Base-by-base conservation (phyloP, 192 early-diverging fungal species). In the Linderina pennispora region DNA sequence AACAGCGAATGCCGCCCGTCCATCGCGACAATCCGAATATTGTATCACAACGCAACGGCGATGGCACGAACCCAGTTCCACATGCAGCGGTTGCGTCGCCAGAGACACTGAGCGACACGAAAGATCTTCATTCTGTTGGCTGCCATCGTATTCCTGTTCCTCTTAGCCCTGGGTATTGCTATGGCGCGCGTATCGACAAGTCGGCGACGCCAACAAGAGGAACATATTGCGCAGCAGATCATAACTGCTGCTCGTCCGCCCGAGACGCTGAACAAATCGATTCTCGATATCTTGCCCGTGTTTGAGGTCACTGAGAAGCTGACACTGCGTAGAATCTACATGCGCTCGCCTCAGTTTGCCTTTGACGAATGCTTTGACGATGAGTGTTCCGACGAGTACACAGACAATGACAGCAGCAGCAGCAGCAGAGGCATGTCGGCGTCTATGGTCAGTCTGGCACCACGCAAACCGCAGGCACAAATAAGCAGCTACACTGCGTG, bases 121-220 rank as follows among this genome's bases (percentile, higher is more conserved):
- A 72, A 72, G 45, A 72, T 72, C 48, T 72, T 72, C 42, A 56
- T 72, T n/a, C 52, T 72, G 8, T 40, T 72, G 11, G 68, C 68
- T 13, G 55, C 61, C 0, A 64, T 72, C 31, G 68, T 72, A n/a
- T 72, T 72, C 22, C 49, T 72, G 18, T 72, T 72, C 24, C 53
- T 72, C n/a, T 45, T 63, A 14, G 68, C 68, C 2, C 61, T 72
- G 22, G 68, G 61, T 7, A 61, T 72, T n/a, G 68, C 68, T 13
- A 72, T 72, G 68, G 50, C 68, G 9, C 52, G 68, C 16, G 68
- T 72, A 22, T 72, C 68, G 22, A 61, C 56, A 28, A 54, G 53
- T 11, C 42, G 68, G 20, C 53, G 50, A 23, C 56, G 43, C 3
- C 55, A 59, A n/a, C 56, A 64, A 21, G 38, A 17, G 20, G 57